Percentiles rank a stretch among this genome's conserved stretches.
Conservation (phyloP, 805 yeast species). For the Ogataea siamensis region DNA sequence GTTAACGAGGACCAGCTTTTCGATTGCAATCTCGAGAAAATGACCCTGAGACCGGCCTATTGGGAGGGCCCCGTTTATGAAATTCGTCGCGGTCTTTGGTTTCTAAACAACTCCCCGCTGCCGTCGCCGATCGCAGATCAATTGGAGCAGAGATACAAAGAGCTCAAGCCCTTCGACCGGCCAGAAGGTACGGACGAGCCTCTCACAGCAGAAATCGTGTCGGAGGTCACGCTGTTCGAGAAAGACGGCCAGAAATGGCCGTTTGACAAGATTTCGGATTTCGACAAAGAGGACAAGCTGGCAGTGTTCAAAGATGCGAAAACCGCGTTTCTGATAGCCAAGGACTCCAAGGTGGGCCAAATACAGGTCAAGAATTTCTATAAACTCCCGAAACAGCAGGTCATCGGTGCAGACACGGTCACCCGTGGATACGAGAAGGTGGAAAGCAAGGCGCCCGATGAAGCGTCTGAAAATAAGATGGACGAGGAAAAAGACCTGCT, state of each 20-base stretch:
- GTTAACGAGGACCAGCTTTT: slow-evolving; percentile 84
- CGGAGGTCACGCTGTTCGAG: slow-evolving; percentile 31
- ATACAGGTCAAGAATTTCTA: slow-evolving; percentile 29
- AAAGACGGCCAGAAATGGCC: slow-evolving; percentile 31
- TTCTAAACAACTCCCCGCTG: slow-evolving; percentile 58
- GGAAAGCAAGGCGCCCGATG: slow-evolving; percentile 8
- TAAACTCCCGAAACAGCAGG: slow-evolving; percentile 27
- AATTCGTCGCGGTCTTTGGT: slow-evolving; percentile 86
- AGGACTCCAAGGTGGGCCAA: slow-evolving; percentile 29
- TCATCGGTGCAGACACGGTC: slow-evolving; percentile 48
- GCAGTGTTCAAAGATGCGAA: slow-evolving; percentile 28
- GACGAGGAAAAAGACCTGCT: slow-evolving; percentile 8
- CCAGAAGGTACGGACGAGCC: slow-evolving; percentile 6
- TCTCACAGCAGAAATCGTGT: slow-evolving; percentile 16
- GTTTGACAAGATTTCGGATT: slow-evolving; percentile 23
- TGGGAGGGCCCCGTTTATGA: slow-evolving; percentile 90
- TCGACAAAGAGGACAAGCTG: slow-evolving; percentile 27
- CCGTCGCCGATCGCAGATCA: slow-evolving; percentile 47
- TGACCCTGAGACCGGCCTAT: slow-evolving; percentile 64
- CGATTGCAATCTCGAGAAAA: slow-evolving; percentile 58
- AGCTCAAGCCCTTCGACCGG: slow-evolving; percentile 27
- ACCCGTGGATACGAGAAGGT: slow-evolving; percentile 44
- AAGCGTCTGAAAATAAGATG: slow-evolving; percentile 1
- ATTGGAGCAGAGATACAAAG: slow-evolving; percentile 55
- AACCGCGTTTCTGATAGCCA: slow-evolving; percentile 27